Base-by-base conservation (phyloP, 768 basidiomycete genomes). In the Russula compacta region DNA sequence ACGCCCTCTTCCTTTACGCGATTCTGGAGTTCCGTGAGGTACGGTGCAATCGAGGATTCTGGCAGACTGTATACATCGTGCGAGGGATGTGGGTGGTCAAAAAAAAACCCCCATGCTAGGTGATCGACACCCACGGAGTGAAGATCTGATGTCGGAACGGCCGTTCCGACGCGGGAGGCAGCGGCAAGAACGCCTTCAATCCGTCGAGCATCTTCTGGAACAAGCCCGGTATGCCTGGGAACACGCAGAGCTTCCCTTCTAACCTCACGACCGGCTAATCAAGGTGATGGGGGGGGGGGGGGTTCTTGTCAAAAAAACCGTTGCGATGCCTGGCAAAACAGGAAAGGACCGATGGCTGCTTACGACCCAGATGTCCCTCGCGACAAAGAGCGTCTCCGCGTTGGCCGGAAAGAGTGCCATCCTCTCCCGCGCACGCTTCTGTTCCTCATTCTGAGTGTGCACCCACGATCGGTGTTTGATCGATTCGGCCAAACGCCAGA, bases 361-460 rank as follows among this genome's bases (percentile, higher is more conserved):
- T 66, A 89, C 87, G 69, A 95, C 93, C 90, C 92, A 97, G 56
- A 94, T 76, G 63, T 92, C 89, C 60, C 79, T 76, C 9, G 80
- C 82, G 7, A 93, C 85, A 69, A 87, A 94, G 1, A 98, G 71
- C 10, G 87, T 81, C 70, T 98, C 93, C 0, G 85, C 84, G 4
- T 79, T 72, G 15, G 81, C 79, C 0, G 95, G 95, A 69, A 98
- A 92, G 40, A 93, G 73, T 0, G 92, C 95, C 95, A 98, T 98
- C 52, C 93, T 79, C 65, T 84, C 78, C 24, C 88, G 83, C 1
- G 94, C 94, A 3, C 78, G 79, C 38, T 76, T 77, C 69, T 97
- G 92, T 66, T 92, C 86, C 6, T 82, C 78, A 7, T 81, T 88
- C 71, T 89, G 89, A 21, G 79, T 75, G 17, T 75, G 70, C 4